phyloP scores from a whole-genome alignment of 208 protist genomes.

The Borovskyia barvae region DNA sequence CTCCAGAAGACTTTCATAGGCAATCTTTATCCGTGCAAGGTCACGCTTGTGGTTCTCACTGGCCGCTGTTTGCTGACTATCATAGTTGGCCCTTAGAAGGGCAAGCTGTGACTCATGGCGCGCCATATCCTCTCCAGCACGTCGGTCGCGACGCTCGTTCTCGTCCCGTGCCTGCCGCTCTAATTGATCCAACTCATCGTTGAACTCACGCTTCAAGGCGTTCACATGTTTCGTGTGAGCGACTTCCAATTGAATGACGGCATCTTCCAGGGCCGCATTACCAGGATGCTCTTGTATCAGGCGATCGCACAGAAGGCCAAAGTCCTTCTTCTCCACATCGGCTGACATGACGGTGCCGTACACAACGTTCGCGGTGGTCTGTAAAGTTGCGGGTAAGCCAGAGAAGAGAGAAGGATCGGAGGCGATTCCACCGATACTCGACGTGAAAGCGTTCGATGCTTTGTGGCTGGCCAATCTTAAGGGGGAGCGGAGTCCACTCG shows the following conservation, averaged over 20 bases:
- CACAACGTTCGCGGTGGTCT: no score
- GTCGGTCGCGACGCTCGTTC: conserved; percentile 14
- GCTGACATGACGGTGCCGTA: conserved; percentile 1
- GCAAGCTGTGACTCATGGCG: conserved; percentile 20
- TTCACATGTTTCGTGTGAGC: conserved; percentile 37
- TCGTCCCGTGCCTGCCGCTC: conserved; percentile 17
- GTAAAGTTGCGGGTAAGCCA: no score
- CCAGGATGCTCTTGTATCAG: conserved; percentile 18
- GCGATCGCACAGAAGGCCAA: conserved; percentile 27
- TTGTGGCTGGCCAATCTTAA: no score
- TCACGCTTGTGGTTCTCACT: conserved; percentile 24
- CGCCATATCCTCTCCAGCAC: conserved; percentile 18
- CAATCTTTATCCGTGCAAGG: conserved; percentile 25
- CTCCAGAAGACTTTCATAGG: conserved; percentile 29
- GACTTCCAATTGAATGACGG: conserved; percentile 34
- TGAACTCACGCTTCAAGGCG: conserved; percentile 34
- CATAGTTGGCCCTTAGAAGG: conserved; percentile 25
- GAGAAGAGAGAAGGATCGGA: no score
- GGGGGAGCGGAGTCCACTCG: no score
- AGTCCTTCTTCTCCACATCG: conserved; percentile 14
- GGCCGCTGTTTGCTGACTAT: conserved; percentile 17
- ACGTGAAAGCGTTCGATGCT: no score
- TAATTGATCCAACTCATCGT: conserved; percentile 23
- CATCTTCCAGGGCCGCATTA: conserved; percentile 21
- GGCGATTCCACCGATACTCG: no score